Evolutionary conservation across 2,329 filamentous ascomycete species (phyloP).

Genomic region (Xylariaceae sp.): DNA sequence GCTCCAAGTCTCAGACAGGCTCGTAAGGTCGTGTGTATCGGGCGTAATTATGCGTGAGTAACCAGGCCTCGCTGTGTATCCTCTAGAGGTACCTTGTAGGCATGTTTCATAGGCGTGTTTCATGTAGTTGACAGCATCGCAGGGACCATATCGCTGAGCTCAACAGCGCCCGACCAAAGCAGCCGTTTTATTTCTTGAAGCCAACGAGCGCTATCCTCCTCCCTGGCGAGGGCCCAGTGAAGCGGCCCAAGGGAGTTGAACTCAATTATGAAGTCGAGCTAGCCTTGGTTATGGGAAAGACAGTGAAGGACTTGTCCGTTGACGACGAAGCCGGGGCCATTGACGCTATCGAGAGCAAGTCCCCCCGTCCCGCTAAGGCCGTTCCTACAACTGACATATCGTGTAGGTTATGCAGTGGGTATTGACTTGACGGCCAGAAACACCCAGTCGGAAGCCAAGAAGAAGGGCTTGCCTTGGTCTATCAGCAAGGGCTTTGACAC

Average conservation of each 20-base stretch:
- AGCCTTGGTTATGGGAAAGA: constrained; percentile 80
- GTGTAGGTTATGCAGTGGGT: constrained; percentile 72
- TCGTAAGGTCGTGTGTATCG: constrained; percentile 84
- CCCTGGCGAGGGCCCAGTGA: constrained; percentile 70
- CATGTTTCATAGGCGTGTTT: background rate
- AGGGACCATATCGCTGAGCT: constrained; percentile 93
- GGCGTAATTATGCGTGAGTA: constrained; percentile 87
- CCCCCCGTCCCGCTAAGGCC: background rate
- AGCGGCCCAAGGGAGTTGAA: constrained; percentile 75
- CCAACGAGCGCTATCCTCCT: constrained; percentile 80
- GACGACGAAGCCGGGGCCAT: constrained; percentile 71
- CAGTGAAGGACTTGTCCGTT: constrained; percentile 66
- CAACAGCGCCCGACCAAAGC: constrained; percentile 79
- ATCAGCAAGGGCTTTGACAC: constrained; percentile 98
- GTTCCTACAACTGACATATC: constrained; percentile 6
- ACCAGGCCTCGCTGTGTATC: background rate
- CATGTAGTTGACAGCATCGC: constrained; percentile 8
- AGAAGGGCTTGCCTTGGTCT: constrained; percentile 91
- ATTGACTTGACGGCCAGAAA: constrained; percentile 99
- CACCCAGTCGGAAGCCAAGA: constrained; percentile 93
- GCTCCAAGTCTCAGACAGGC: constrained; percentile 48
- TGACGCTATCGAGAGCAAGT: constrained; percentile 72
- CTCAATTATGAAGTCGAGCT: constrained; percentile 96
- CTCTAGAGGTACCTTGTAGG: background rate
- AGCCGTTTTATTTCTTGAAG: constrained; percentile 99